Evolutionary conservation across 2,329 filamentous ascomycete species (phyloP).

Genomic region (Graphium sp.): DNA sequence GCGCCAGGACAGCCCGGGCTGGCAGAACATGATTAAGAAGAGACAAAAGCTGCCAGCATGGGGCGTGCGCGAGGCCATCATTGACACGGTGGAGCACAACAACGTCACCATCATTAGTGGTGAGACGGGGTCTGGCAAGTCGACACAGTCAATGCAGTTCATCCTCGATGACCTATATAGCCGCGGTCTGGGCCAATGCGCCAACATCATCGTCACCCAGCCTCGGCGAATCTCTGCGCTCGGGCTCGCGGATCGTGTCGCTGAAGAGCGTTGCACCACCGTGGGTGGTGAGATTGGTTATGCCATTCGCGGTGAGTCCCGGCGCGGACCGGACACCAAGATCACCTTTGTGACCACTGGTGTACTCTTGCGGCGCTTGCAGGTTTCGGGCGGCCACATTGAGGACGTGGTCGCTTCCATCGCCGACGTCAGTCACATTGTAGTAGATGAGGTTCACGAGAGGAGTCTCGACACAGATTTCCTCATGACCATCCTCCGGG

Average conservation of each 20-base stretch:
- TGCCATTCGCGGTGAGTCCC: slow-evolving; percentile 79
- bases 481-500: slow-evolving; percentile 68
- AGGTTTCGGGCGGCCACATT: slow-evolving; percentile 67
- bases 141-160: slow-evolving; percentile 78
- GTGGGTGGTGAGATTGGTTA: slow-evolving; percentile 87
- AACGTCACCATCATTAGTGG: slow-evolving; percentile 60
- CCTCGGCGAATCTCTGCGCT: slow-evolving; percentile 88
- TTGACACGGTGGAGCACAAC: slow-evolving; percentile 56
- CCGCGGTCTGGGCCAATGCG: slow-evolving; percentile 54
- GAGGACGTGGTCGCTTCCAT: slow-evolving; percentile 70
- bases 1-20: slow-evolving; percentile 45
- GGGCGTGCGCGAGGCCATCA: slow-evolving; percentile 62
- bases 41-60: slow-evolving; percentile 73
- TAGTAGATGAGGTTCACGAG: slow-evolving; percentile 95
- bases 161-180: slow-evolving; percentile 80
- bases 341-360: slow-evolving; percentile 95
- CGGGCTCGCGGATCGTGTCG: slow-evolving; percentile 84
- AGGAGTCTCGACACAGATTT: slow-evolving; percentile 92
- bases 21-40: slow-evolving; percentile 59
- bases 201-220: slow-evolving; percentile 91
- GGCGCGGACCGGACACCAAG: slow-evolving; percentile 55
- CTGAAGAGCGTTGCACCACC: slow-evolving; percentile 68
- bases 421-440: slow-evolving; percentile 81
- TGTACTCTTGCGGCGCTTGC: slow-evolving; percentile 77
- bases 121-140: slow-evolving; percentile 17